These are phyloP conservation scores for Mycena indigotica DNA, from an alignment of 768 basidiomycete genomes.

Conservation along the genomic window DNA sequence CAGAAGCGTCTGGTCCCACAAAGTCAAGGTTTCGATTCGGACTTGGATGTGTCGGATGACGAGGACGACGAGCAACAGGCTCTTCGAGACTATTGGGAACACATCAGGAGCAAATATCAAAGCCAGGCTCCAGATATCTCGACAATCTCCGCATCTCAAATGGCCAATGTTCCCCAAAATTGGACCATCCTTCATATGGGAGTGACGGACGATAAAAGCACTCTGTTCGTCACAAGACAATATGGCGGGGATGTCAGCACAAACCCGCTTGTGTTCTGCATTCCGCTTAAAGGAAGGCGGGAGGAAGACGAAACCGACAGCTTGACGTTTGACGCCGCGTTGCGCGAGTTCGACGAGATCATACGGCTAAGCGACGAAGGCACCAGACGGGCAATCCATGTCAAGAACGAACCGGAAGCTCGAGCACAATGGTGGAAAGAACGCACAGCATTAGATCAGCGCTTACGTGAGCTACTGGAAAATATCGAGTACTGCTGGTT, in stretches of 20 bases:
- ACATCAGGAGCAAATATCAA: conserved; percentile 57
- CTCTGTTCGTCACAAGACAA: conserved; percentile 83
- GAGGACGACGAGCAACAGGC: conserved; percentile 34
- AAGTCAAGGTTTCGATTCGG: conserved; percentile 17
- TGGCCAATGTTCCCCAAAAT: conserved; percentile 58
- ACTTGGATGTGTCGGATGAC: conserved; percentile 40
- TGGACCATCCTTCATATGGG: conserved; percentile 88
- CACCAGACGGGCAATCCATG: conserved; percentile 68
- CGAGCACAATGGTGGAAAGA: conserved; percentile 86
- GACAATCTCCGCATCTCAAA: conserved; percentile 43
- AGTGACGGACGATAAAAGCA: conserved; percentile 79
- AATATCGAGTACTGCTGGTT: conserved; percentile 97
- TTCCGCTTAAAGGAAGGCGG: conserved; percentile 83
- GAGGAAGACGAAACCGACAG: conserved; percentile 73
- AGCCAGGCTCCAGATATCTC: conserved; percentile 43
- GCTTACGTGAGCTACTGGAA: conserved; percentile 72
- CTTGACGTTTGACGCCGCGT: conserved; percentile 74
- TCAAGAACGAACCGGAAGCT: conserved; percentile 70
- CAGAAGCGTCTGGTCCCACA: conserved; percentile 15
- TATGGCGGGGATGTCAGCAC: conserved; percentile 45
- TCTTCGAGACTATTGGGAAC: conserved; percentile 65
- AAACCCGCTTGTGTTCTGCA: conserved; percentile 78
- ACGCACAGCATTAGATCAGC: conserved; percentile 71
- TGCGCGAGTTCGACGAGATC: conserved; percentile 76
- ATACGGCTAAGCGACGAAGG: conserved; percentile 77